Evolutionary conservation across 306 rosid species (phyloP), one percentile per base, ranked within the genome.

Genomic region (Malus asiatica): DNA sequence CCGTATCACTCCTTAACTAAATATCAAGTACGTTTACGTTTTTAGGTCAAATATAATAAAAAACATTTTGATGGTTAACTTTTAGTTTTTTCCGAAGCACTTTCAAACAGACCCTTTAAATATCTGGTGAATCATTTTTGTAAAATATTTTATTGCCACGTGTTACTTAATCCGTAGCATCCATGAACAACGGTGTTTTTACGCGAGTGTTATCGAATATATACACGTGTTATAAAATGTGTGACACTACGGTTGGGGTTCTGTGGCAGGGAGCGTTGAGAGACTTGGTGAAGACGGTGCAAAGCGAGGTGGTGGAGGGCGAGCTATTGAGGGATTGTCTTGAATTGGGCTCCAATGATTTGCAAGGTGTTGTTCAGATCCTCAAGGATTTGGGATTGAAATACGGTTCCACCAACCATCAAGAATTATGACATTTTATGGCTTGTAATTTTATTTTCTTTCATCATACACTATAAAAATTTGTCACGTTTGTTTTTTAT

Each of bases 251-350:
- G 38, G 12, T 57, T 68, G 55, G 82, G 71, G 25, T 18, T 48
- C 2, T 25, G 48, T 74, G 78, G 33, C 83, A 93, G 98, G 93
- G 78, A 44, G 33, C 44, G 33, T 60, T 85, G 91, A 88, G 87
- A 73, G 83, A 86, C 68, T 76, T 83, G 70, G 88, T 88, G 84
- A 85, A 85, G 88, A 70, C 87, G n/a, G 82, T 90, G 82, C 82
- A 84, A 19, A 68, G 6, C 40, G 97, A 94, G 82, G 93, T 88
- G 74, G 82, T 85, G 80, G 86, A 90, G 29, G 98, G 97, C 20
- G 94, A 84, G 51, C 79, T 94, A 19, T 72, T 94, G n/a, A 87
- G 69, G 84, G 98, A 94, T 62, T 91, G 94, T 60, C 91, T 94
- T 46, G 90, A 87, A 77, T 9, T 94, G 81, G 94, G 93, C 19